Conservation (phyloP, 257 asterid species). For the Penstemon newberryi region DNA sequence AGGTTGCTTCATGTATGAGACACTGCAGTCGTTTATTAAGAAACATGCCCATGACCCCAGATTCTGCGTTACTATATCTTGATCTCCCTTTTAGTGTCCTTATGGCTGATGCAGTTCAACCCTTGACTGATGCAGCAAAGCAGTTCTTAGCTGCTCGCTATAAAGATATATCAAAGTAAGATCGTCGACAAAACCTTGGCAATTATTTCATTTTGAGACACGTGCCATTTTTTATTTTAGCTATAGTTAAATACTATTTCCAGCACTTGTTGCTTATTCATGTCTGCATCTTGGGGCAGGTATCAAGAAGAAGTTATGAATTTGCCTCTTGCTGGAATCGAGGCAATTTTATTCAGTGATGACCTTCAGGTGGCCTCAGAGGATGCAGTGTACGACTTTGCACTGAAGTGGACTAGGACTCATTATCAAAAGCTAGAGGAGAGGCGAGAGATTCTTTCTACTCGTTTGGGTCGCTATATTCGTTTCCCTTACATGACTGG, state of each 20-base stretch:
- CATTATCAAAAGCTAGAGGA: slow-evolving; percentile 67
- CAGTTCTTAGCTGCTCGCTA: slow-evolving; percentile 62
- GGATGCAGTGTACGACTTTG: slow-evolving; percentile 76
- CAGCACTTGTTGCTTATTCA: background rate
- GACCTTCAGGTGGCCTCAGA: slow-evolving; percentile 80
- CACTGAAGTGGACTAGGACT: slow-evolving; percentile 68
- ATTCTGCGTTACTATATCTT: slow-evolving; percentile 76
- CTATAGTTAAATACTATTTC: background rate
- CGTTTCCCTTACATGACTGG: slow-evolving; percentile 89
- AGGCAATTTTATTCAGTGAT: slow-evolving; percentile 72
- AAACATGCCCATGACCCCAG: slow-evolving; percentile 82
- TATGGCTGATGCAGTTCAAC: slow-evolving; percentile 70
- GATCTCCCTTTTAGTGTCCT: slow-evolving; percentile 75
- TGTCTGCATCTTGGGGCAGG: slow-evolving; percentile 36
- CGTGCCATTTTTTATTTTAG: background rate
- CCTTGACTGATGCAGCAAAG: slow-evolving; percentile 68
- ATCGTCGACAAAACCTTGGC: background rate
- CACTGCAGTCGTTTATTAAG: slow-evolving; percentile 81
- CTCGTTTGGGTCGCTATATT: slow-evolving; percentile 54
- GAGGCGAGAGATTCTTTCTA: slow-evolving; percentile 55
- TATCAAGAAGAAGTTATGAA: slow-evolving; percentile 64
- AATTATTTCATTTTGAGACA: background rate
- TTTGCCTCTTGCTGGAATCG: slow-evolving; percentile 75
- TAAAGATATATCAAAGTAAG: slow-evolving; percentile 79
- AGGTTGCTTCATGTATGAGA: slow-evolving; percentile 97